Evolutionary conservation across 169 alveolate species (phyloP).

Genomic region (Besnoitia besnoiti): DNA sequence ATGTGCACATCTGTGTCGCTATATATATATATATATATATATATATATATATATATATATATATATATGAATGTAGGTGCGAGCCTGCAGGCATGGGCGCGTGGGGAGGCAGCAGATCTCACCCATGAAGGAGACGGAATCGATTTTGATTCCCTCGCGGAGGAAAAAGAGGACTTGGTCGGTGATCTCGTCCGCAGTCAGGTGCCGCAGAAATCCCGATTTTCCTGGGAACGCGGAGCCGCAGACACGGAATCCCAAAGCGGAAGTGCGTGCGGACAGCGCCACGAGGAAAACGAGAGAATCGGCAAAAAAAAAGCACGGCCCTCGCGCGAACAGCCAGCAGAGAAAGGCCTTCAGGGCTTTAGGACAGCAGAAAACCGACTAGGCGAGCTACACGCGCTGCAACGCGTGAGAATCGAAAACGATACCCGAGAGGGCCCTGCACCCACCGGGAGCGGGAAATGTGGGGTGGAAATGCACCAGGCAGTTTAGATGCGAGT

Average conservation of each 20-base stretch:
- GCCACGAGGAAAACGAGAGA: background rate
- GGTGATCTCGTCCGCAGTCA: slow-evolving; percentile 85
- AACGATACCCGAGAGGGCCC: too few relatives aligned
- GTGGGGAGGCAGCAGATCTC: background rate
- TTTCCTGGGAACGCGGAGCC: slow-evolving; percentile 55
- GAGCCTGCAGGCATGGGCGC: background rate
- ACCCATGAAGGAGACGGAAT: slow-evolving; percentile 88
- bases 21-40: background rate
- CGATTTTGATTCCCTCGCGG: slow-evolving; percentile 78
- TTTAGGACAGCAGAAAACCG: too few relatives aligned
- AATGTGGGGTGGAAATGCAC: too few relatives aligned
- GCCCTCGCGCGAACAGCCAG: background rate
- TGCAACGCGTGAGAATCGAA: too few relatives aligned
- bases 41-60: background rate
- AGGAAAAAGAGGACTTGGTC: slow-evolving; percentile 84
- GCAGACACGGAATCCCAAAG: background rate
- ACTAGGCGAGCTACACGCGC: too few relatives aligned
- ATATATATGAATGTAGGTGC: background rate
- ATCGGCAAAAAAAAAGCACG: background rate
- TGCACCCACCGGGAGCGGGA: too few relatives aligned
- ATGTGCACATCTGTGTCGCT: background rate
- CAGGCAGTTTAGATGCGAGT: too few relatives aligned
- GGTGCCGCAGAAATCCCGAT: slow-evolving; percentile 84
- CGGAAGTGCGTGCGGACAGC: background rate
- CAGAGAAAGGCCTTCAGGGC: background rate